Evolutionary conservation across 495 filamentous ascomycete species (phyloP), one percentile per base, ranked within the genome.

Genomic region (Penicillium argentinense): DNA sequence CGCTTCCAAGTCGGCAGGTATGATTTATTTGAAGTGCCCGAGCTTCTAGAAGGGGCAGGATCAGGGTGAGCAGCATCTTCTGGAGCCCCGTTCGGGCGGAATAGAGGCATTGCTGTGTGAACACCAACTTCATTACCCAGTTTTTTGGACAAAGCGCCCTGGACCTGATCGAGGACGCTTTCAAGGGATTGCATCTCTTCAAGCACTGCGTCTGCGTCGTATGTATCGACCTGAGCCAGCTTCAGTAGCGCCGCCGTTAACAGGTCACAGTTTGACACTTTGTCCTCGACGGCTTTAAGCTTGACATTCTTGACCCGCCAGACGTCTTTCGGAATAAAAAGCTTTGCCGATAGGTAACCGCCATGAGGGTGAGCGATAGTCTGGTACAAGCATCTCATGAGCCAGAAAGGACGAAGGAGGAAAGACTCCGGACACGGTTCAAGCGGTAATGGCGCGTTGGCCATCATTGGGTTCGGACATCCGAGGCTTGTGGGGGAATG

Each of bases 111-210:
- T 1, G 80, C 69, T 1, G 87, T 81, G 38, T 88, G 83, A 6
- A 90, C 78, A 28, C 93, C 93, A 28, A 98, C 95, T 56, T 98
- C 93, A 49, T 74, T 85, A 12, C 93, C 92, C 3, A 98, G 77
- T 57, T 90, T 96, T 62, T 92, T 91, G 5, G 82, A 66, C 19
- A 98, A 72, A 9, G 75, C 73, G 7, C 77, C 63, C 64, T 96
- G 91, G 0, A 87, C 89, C 57, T 90, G 85, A 57, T 97, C 93
- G 22, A 98, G 77, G 26, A 97, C 76, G 42, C 72, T 76, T 67
- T 98, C 93, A 21, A 98, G 76, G n/a, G 81, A 73, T 60, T 97
- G 89, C 89, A 98, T 95, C 62, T 98, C 93, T 55, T 96, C 91
- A 23, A 95, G 71, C 12, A 98, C 83, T 14, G 91, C 88, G 54